Evolutionary conservation across 73 alveolate genomes (phyloP), one percentile per base, ranked within the genome.

Genomic region (Paramecium primaurelia): DNA sequence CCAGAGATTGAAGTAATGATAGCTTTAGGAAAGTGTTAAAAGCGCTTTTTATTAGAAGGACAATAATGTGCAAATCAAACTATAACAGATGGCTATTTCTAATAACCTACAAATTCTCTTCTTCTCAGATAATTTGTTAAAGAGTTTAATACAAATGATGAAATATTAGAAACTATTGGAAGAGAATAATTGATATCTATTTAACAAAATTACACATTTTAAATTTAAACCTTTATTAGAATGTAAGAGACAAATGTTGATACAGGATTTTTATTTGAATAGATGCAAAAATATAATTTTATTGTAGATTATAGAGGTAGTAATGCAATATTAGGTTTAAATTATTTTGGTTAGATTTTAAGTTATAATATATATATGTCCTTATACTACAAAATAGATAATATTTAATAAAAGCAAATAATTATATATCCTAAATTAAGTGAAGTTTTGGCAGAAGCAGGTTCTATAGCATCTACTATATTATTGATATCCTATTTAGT

Each of bases 361-460:
- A 58, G 60, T 11, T 30, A 34, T 71, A 22, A 14, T 18, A 3
- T 71, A 12, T 71, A 71, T 71, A n/a, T 37, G 10, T 9, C 59
- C 4, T 54, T 54, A 22, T 22, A 22, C 25, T 22, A 22, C 32
- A 71, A 71, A 20, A 71, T 71, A 8, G 86, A 37, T 14, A 28
- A 34, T 34, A 34, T 71, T 4, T 34, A 71, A 30, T 30, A 34
- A 2, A 40, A 28, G 18, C 20, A 71, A 71, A 71, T 18, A 8
- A 71, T 71, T 16, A 28, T 20, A 10, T 77, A 30, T 44, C 54
- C 73, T 6, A 77, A 77, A 8, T 37, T 77, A 42, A 44, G 90
- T 77, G 90, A 47, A 38, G 47, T 77, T 25, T 44, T 77, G 36
- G 90, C 90, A 25, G 51, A 47, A 12, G 54, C 71, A 1, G 90